A percentile compares a stretch with the other conserved stretches of the same genome.
Evolutionary conservation across 2,329 filamentous ascomycete genomes (phyloP).

Genomic region (Pyrenochaeta sp.): DNA sequence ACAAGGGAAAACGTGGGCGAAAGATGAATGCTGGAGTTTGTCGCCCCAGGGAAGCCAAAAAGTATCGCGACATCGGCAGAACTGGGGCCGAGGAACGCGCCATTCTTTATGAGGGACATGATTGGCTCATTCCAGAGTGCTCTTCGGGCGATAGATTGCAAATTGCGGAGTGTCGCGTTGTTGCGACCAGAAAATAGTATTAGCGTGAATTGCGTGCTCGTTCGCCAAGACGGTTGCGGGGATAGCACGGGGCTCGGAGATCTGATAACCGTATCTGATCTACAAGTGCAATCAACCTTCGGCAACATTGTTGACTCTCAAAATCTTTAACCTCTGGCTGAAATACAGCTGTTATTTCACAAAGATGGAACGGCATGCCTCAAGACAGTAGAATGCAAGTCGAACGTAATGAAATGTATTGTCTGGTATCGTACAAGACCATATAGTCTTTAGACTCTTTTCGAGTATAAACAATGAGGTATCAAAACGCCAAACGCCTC

Average conservation of each 20-base stretch:
- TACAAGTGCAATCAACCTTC: not conserved
- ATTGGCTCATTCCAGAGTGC: conserved; percentile 35
- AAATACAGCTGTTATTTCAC: not conserved
- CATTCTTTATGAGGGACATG: conserved; percentile 28
- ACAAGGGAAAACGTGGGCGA: conserved; percentile 21
- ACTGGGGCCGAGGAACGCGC: conserved; percentile 36
- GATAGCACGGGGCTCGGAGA: conserved; percentile 33
- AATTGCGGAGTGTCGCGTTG: conserved; percentile 36
- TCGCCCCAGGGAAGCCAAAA: conserved; percentile 26
- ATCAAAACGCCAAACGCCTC: not conserved
- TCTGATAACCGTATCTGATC: conserved; percentile 14
- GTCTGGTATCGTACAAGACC: not conserved
- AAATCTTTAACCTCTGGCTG: not conserved
- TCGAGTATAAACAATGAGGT: not conserved
- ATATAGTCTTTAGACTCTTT: not conserved
- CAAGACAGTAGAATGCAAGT: too few species aligned
- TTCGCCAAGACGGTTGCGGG: conserved; percentile 25
- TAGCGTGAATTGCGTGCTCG: conserved; percentile 42
- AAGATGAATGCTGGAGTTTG: conserved; percentile 11
- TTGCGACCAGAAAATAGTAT: conserved; percentile 34
- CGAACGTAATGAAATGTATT: not conserved
- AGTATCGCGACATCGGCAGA: conserved; percentile 41
- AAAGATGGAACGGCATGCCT: not conserved
- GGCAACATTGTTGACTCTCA: not conserved
- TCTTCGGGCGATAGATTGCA: conserved; percentile 37